These are phyloP conservation scores for Irpex sp. DNA, from an alignment of 1,284 basidiomycete genomes.

Conservation along the genomic window DNA sequence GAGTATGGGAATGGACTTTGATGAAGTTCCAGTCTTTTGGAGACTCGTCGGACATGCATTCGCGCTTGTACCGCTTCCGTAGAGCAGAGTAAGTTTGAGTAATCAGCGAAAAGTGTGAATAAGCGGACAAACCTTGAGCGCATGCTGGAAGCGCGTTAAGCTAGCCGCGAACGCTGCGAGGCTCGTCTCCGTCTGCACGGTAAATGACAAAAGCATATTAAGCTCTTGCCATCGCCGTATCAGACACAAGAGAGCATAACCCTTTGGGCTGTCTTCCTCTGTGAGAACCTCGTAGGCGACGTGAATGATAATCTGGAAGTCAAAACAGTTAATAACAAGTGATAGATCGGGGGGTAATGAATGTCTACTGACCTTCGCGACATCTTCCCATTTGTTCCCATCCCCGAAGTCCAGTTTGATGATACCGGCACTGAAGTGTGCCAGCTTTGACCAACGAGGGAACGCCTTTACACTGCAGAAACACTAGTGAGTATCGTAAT, in stretches of 20 bases:
- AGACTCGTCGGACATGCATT: not conserved
- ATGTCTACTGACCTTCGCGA: not conserved
- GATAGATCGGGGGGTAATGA: not conserved
- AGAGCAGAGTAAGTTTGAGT: not conserved
- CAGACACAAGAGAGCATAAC: not conserved
- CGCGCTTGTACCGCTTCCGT: not conserved
- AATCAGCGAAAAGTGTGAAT: not conserved
- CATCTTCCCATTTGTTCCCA: conserved; percentile 7
- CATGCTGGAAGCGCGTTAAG: no score
- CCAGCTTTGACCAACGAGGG: conserved; percentile 10
- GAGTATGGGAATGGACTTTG: conserved; percentile 19
- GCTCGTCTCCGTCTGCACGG: not conserved
- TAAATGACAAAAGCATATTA: not conserved
- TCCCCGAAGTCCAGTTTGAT: conserved; percentile 10
- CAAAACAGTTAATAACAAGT: not conserved
- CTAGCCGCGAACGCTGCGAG: not conserved
- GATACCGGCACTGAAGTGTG: conserved; percentile 7
- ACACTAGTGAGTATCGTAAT: conserved; percentile 23
- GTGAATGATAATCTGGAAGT: conserved; percentile 8
- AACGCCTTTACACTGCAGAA: not conserved
- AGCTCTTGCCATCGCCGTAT: not conserved
- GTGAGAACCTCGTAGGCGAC: not conserved
- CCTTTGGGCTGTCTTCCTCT: not conserved
- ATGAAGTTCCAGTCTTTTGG: not conserved
- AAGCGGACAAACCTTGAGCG: no score